phyloP scores from a whole-genome alignment of 2,329 filamentous ascomycete species.

The Xylariomycetidae sp. region DNA sequence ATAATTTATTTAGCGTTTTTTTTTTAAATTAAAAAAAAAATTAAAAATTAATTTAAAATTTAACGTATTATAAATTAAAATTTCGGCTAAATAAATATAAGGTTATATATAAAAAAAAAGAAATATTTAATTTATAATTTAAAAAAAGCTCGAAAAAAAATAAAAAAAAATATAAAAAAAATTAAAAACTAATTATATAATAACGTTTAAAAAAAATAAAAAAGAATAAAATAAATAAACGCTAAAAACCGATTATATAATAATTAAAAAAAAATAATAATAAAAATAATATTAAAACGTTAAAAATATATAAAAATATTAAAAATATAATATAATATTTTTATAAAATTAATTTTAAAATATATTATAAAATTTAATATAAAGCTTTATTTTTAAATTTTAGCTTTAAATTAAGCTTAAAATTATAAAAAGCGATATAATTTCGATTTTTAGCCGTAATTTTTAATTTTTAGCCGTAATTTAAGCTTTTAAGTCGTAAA shows the following conservation, averaged over 20 bases:
- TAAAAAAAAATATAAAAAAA: no score
- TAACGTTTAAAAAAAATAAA: no score
- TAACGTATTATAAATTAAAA: no score
- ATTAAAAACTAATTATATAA: no score
- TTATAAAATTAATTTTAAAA: neutral
- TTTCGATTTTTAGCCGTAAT: slow-evolving; percentile 4
- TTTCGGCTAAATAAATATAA: no score
- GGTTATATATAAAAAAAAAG: no score
- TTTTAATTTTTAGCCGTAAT: slow-evolving; percentile 3
- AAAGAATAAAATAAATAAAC: no score
- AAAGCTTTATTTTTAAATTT: slow-evolving; percentile 2
- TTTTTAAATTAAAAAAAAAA: neutral
- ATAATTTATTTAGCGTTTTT: neutral
- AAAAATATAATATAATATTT: neutral
- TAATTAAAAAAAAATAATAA: no score
- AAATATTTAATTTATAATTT: no score
- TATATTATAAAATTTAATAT: neutral
- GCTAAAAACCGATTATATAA: no score
- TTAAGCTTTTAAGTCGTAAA: slow-evolving; percentile 1
- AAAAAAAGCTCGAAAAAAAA: no score
- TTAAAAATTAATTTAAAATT: neutral
- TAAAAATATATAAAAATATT: neutral
- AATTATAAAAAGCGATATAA: slow-evolving; percentile 4
- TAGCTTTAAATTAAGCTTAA: slow-evolving; percentile 6
- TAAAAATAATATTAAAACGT: slow-evolving; percentile 1